Evolutionary conservation across 2,329 filamentous ascomycete species (phyloP).

Genomic region (Pseudonectria foliicola): DNA sequence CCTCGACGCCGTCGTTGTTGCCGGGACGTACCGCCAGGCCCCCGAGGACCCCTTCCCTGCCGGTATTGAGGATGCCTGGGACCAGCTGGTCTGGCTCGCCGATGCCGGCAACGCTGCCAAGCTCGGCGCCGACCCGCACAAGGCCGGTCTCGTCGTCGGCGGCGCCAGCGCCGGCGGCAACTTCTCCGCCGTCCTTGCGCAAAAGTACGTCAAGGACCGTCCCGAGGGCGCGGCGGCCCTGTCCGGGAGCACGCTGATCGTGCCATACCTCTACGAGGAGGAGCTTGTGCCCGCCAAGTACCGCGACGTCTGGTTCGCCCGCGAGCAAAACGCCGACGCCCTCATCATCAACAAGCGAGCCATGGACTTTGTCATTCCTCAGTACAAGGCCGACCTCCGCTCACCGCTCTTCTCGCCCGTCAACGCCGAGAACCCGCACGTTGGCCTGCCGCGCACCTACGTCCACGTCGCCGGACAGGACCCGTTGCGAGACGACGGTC

Average conservation of each 20-base stretch:
- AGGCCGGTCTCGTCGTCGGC: constrained; percentile 9
- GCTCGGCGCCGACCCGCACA: background rate
- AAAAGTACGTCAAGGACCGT: constrained; percentile 3
- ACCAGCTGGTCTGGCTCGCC: constrained; percentile 17
- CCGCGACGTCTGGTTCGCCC: constrained; percentile 29
- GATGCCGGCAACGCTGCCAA: background rate
- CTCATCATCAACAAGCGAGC: constrained; percentile 23
- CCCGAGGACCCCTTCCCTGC: constrained; percentile 39
- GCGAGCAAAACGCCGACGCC: constrained; percentile 34
- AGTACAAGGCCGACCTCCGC: constrained; percentile 22
- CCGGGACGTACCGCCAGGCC: constrained; percentile 40
- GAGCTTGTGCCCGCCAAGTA: constrained; percentile 28
- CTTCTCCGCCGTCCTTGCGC: constrained; percentile 8
- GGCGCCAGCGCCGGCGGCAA: constrained; percentile 13
- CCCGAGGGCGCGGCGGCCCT: background rate
- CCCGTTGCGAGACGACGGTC: constrained; percentile 42
- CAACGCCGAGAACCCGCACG: constrained; percentile 23
- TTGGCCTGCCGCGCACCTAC: constrained; percentile 37
- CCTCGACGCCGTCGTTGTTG: constrained; percentile 21
- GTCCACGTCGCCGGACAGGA: constrained; percentile 45
- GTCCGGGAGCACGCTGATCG: constrained; percentile 3
- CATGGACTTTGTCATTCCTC: constrained; percentile 14
- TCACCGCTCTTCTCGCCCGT: constrained; percentile 27
- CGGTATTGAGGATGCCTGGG: constrained; percentile 35
- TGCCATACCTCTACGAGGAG: constrained; percentile 3